These are phyloP conservation scores for Poa pratensis DNA, from an alignment of 176 grass and related monocot species.

Conservation along the genomic window DNA sequence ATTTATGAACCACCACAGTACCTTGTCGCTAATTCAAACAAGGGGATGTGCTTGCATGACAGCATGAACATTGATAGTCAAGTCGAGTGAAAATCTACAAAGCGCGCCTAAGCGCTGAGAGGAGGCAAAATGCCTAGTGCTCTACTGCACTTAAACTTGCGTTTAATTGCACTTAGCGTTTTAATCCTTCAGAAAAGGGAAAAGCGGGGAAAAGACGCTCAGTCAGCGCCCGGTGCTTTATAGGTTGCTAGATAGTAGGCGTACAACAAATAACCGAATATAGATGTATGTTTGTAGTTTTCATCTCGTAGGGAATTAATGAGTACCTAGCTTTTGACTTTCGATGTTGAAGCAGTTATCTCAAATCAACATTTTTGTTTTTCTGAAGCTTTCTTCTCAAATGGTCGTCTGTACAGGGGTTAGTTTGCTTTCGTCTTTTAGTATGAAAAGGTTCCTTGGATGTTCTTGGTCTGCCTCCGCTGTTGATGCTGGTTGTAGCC, in stretches of 20 bases:
- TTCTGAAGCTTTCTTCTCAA: constrained; percentile 16
- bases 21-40: constrained; percentile 29
- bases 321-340: constrained; percentile 11
- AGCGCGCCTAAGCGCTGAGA: too few species aligned
- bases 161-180: too few species aligned
- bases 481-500: constrained; percentile 69
- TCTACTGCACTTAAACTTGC: too few species aligned
- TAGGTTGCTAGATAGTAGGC: not conserved
- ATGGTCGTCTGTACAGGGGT: constrained; percentile 62
- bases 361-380: not conserved
- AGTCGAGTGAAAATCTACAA: too few species aligned
- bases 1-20: constrained; percentile 29
- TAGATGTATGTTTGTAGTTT: not conserved
- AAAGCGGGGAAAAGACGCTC: too few species aligned
- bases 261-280: not conserved
- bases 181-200: too few species aligned
- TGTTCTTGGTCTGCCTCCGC: constrained; percentile 77
- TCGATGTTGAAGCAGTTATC: not conserved
- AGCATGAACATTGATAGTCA: not conserved
- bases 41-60: not conserved
- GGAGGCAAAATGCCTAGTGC: too few species aligned
- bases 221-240: too few species aligned
- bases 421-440: constrained; percentile 68
- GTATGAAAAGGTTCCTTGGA: constrained; percentile 73
- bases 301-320: not conserved